Conservation (phyloP, 2,329 filamentous ascomycete genomes). For the Paracamarosporium sp. region DNA sequence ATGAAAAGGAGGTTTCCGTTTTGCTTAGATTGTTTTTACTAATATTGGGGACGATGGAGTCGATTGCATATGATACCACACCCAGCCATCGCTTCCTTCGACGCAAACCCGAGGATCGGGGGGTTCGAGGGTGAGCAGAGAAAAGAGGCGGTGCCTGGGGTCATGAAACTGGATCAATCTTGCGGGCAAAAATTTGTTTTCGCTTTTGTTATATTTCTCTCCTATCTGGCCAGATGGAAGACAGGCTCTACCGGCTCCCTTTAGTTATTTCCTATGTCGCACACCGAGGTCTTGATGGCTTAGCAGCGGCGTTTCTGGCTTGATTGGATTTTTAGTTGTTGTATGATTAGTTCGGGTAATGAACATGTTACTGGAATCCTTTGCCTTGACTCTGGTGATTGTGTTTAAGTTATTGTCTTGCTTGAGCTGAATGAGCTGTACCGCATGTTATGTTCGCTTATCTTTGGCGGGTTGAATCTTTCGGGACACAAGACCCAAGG, state of each 20-base stretch:
- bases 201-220: conserved; percentile 5
- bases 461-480: too few species aligned
- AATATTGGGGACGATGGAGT: not conserved
- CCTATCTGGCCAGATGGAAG: conserved; percentile 14
- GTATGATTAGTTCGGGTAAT: conserved; percentile 25
- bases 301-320: conserved; percentile 2
- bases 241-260: conserved; percentile 12
- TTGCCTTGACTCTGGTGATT: too few species aligned
- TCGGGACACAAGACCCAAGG: too few species aligned
- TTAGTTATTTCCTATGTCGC: conserved; percentile 22
- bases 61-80: conserved; percentile 23
- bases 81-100: not conserved
- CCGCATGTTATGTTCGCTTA: too few species aligned
- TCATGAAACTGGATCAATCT: conserved; percentile 6
- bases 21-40: conserved; percentile 3
- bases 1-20: conserved; percentile 18
- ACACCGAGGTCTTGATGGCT: conserved; percentile 10
- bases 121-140: conserved; percentile 31
- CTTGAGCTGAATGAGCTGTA: too few species aligned
- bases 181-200: conserved; percentile 2
- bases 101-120: conserved; percentile 36
- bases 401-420: too few species aligned
- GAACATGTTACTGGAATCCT: not conserved
- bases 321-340: conserved; percentile 12
- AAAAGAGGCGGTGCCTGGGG: not conserved